These are phyloP conservation scores for Vigna hirtella DNA, from an alignment of 306 rosid genomes.

Conservation along the genomic window DNA sequence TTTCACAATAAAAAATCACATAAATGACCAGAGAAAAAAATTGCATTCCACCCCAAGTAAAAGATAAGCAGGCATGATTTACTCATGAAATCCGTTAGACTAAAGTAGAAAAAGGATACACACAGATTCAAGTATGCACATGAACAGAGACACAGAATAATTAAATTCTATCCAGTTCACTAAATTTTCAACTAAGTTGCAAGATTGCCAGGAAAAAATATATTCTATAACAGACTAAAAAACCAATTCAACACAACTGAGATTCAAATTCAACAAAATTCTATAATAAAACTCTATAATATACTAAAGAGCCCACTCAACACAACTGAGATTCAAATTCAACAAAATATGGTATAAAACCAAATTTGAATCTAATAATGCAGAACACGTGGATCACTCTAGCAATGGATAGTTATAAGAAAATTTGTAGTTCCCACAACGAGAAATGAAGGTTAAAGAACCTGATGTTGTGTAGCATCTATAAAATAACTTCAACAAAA, in stretches of 20 bases:
- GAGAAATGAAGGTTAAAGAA: constrained; percentile 5
- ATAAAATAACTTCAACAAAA: constrained; percentile 28
- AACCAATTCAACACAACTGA: neutral
- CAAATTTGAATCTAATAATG: constrained; percentile 12
- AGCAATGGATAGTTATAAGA: neutral
- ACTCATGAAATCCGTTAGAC: neutral
- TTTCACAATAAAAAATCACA: constrained; percentile 25
- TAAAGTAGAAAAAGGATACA: neutral
- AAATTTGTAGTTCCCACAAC: constrained; percentile 5
- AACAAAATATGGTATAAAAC: constrained; percentile 15
- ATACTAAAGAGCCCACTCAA: constrained; percentile 1
- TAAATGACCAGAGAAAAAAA: neutral
- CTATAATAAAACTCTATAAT: neutral
- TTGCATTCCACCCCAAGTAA: neutral
- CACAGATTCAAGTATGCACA: neutral
- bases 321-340: neutral
- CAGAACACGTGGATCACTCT: constrained; percentile 20
- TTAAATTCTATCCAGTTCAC: neutral
- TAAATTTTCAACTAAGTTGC: constrained; percentile 11
- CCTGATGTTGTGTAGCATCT: neutral
- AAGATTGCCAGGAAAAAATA: constrained; percentile 11
- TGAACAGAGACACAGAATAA: constrained; percentile 8
- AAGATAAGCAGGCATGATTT: neutral
- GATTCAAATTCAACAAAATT: constrained; percentile 26
- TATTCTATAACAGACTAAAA: neutral